Conservation (phyloP, 768 basidiomycete genomes). For the Cystofilobasidium macerans region DNA sequence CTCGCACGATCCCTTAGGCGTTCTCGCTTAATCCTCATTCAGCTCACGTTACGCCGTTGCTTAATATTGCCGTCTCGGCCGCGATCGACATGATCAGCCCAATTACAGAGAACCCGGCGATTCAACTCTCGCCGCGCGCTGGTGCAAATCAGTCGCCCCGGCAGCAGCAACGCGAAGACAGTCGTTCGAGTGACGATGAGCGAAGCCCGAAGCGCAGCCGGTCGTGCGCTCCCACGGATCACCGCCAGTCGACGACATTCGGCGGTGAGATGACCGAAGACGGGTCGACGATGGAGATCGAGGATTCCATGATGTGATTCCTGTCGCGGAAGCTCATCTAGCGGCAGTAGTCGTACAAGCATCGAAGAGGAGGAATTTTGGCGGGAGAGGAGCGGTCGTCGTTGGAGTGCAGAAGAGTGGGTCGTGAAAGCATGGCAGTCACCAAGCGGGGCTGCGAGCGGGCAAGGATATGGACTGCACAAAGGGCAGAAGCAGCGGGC, state of each 20-base stretch:
- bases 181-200: constrained; percentile 6
- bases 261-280: constrained; percentile 1
- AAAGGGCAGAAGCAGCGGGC: not conserved
- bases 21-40: constrained; percentile 35
- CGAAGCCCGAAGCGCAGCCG: constrained; percentile 20
- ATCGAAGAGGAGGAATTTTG: no score
- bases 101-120: constrained; percentile 29
- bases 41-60: constrained; percentile 35
- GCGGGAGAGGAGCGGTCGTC: no score
- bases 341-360: no score
- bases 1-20: constrained; percentile 13
- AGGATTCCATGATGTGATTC: constrained; percentile 4
- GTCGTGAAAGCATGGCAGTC: no score
- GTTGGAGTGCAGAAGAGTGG: no score
- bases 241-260: not conserved
- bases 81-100: constrained; percentile 33
- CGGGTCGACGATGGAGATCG: constrained; percentile 18
- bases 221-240: not conserved
- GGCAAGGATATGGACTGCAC: no score
- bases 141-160: constrained; percentile 29
- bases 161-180: constrained; percentile 19
- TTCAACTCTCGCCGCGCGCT: constrained; percentile 29
- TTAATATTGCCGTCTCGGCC: constrained; percentile 35
- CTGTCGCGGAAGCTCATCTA: no score
- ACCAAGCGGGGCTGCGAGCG: no score